Base-by-base conservation (phyloP, 352 stramenopile species). In the Blastocystis sp. region DNA sequence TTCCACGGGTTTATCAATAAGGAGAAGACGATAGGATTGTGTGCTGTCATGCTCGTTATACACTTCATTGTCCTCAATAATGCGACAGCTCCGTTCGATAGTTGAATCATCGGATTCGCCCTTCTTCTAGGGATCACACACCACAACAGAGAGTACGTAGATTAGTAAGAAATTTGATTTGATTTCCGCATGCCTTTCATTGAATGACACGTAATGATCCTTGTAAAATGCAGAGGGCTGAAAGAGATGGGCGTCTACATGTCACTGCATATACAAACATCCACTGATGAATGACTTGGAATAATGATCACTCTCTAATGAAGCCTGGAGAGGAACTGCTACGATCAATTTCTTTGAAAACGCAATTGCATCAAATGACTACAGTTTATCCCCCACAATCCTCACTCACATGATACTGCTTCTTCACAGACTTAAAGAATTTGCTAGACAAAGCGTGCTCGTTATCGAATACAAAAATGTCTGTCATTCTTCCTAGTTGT, bases 1-100 rank as follows among this genome's bases (percentile, higher is more conserved):
- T 29, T 76, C 64, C 11, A 76, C 64, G 29, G 64, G 64, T 44
- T 76, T 76, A 38, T 76, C 64, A 16, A 76, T 36, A 29, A 76
- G 64, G 27, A 76, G 64, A 6, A 76, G 18, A 36, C 40, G 29
- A 29, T 76, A 76, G 24, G 64, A 76, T 29, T 76, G 64, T 11
- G 8, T 53, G 9, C n/a, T 76, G 29, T 76, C 64, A 29, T 40
- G 27, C 6, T 76, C 38, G 29, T 76, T 76, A 29, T 56, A 76
- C 64, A 76, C 64, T 76, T 76, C 64, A 34, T 76, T 76, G 42
- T 76, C 64, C 64, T 76, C 64, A 14, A 76, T 27, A 76, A 76
- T 76, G 24, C 44, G 64, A 34, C 64, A 76, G 27, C 64, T 76
- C 4, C 64, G 64, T 1, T 76, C 64, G 16, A 76, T 44, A 4